phyloP scores from a whole-genome alignment of 345 rosid genomes.

The Excoecaria cochinchinensis region DNA sequence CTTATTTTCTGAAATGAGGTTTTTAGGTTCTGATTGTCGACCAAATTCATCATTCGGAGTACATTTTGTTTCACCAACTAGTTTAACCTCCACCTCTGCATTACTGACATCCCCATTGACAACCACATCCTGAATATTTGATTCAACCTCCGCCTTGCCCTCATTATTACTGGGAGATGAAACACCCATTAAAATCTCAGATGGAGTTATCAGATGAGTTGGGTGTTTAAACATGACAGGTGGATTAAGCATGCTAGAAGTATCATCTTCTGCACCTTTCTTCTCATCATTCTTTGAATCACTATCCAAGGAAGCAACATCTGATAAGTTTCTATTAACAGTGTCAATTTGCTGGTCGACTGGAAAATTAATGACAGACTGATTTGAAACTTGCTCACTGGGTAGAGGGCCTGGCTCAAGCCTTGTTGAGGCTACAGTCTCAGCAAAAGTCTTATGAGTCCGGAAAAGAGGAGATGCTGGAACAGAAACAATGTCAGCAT shows the following conservation, averaged over 20 bases:
- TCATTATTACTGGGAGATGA: conserved; percentile 56
- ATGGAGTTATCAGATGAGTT: conserved; percentile 82
- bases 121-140: conserved; percentile 46
- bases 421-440: conserved; percentile 40
- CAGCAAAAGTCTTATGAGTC: conserved; percentile 57
- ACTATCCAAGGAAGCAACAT: conserved; percentile 40
- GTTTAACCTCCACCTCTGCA: conserved; percentile 63
- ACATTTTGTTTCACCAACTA: conserved; percentile 52
- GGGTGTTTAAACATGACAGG: conserved; percentile 62
- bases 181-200: conserved; percentile 65
- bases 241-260: conserved; percentile 39
- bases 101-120: conserved; percentile 41
- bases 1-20: conserved; percentile 39
- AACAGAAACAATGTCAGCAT: conserved; percentile 42
- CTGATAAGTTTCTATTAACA: conserved; percentile 32
- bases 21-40: conserved; percentile 37
- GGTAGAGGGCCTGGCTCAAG: conserved; percentile 41
- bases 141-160: conserved; percentile 45
- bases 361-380: conserved; percentile 44
- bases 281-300: conserved; percentile 47
- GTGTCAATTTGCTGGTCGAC: conserved; percentile 58
- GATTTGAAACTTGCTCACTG: conserved; percentile 44
- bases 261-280: conserved; percentile 45
- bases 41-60: conserved; percentile 45
- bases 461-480: conserved; percentile 50